Percentiles rank a stretch among this genome's conserved stretches.
Evolutionary conservation across 106 monocot genomes (phyloP).

Genomic region (Amphibolis antarctica): DNA sequence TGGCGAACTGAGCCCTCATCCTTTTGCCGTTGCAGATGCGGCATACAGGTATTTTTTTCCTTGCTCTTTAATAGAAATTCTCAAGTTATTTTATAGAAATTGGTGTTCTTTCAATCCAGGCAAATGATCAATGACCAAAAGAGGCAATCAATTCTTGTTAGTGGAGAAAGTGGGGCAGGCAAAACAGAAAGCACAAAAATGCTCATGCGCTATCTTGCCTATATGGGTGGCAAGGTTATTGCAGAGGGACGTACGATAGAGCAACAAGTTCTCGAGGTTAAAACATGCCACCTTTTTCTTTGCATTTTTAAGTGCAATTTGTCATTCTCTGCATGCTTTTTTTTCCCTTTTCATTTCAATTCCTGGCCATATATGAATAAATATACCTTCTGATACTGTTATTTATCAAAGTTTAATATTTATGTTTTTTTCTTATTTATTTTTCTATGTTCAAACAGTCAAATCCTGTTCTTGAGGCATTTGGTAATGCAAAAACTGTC

Average conservation of each 20-base stretch:
- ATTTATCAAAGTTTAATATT: background rate
- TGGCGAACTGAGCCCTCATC: constrained; percentile 59
- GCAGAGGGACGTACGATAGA: constrained; percentile 73
- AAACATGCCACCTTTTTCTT: background rate
- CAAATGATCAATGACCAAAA: constrained; percentile 53
- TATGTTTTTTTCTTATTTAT: background rate
- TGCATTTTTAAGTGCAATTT: no score
- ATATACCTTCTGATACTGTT: background rate
- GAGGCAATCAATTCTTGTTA: constrained; percentile 88
- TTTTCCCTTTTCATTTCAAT: background rate
- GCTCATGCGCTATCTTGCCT: constrained; percentile 92
- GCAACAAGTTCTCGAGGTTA: constrained; percentile 88
- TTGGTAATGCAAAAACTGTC: constrained; percentile 97
- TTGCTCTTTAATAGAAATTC: background rate
- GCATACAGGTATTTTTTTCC: constrained; percentile 35
- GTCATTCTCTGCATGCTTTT: no score
- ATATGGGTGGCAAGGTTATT: constrained; percentile 71
- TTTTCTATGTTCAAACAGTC: constrained; percentile 35
- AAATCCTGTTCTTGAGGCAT: constrained; percentile 97
- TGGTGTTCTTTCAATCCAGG: constrained; percentile 17
- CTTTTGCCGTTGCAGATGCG: constrained; percentile 58
- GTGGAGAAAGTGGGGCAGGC: constrained; percentile 98
- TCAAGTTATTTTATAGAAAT: background rate
- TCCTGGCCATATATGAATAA: no score
- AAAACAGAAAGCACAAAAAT: constrained; percentile 95